A percentile compares a stretch with the other conserved stretches of the same genome.
Conservation (phyloP, 192 early-diverging fungal species). For the Pilobolus umbonatus region DNA sequence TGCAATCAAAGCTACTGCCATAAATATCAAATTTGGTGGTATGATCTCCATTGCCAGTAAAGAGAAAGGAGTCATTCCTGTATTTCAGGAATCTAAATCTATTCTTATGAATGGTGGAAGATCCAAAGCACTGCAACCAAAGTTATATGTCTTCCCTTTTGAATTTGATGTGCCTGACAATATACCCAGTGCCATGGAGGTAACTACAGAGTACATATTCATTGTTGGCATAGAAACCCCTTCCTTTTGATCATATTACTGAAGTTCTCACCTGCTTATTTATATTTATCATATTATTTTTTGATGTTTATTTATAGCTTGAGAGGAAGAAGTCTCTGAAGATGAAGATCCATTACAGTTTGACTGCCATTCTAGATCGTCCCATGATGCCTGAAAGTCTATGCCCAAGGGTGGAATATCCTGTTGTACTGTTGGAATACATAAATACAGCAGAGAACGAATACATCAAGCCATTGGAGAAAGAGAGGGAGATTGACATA, state of each 20-base stretch:
- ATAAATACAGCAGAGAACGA: constrained; percentile 18
- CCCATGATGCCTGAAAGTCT: constrained; percentile 28
- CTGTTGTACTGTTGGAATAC: constrained; percentile 28
- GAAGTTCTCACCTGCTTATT: neutral
- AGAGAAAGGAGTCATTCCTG: constrained; percentile 20
- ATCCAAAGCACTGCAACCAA: constrained; percentile 21
- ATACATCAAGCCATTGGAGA: constrained; percentile 11
- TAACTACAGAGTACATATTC: neutral
- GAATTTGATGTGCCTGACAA: constrained; percentile 30
- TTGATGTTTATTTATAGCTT: neutral
- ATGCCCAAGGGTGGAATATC: constrained; percentile 22
- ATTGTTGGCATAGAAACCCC: too few relatives aligned
- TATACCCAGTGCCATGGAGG: constrained; percentile 33
- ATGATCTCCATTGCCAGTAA: constrained; percentile 20
- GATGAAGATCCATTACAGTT: constrained; percentile 8
- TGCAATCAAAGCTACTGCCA: constrained; percentile 28
- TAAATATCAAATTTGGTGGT: constrained; percentile 26
- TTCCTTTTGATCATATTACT: neutral
- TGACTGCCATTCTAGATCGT: constrained; percentile 28
- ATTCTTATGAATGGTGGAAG: constrained; percentile 12
- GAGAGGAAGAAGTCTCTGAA: neutral
- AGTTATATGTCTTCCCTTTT: constrained; percentile 28
- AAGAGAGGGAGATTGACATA: neutral
- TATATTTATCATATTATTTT: neutral
- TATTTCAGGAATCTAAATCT: constrained; percentile 21